These are phyloP conservation scores for Claviceps pazoutovae DNA, from an alignment of 2,329 filamentous ascomycete genomes.

Conservation along the genomic window DNA sequence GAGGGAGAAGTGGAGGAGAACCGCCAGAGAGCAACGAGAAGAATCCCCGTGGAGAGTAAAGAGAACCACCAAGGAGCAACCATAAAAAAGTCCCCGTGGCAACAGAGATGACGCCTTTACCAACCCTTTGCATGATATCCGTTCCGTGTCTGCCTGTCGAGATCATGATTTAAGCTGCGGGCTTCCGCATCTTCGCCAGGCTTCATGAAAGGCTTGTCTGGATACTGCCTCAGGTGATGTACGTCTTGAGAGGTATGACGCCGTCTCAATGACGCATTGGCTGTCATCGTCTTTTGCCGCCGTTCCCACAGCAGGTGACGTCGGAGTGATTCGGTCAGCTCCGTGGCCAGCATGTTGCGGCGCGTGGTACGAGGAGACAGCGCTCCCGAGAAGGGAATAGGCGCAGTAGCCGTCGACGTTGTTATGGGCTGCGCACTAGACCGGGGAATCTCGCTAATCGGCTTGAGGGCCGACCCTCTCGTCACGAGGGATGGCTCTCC, in stretches of 20 bases:
- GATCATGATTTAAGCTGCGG: slow-evolving; percentile 74
- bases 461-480: slow-evolving; percentile 41
- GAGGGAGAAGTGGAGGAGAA: not conserved
- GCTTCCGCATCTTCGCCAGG: slow-evolving; percentile 49
- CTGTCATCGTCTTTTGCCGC: slow-evolving; percentile 82
- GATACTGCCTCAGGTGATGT: slow-evolving; percentile 73
- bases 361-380: slow-evolving; percentile 85
- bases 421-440: slow-evolving; percentile 65
- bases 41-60: too few relatives aligned
- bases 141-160: slow-evolving; percentile 57
- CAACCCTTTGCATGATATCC: slow-evolving; percentile 31
- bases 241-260: slow-evolving; percentile 85
- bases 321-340: slow-evolving; percentile 83
- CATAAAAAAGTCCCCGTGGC: too few relatives aligned
- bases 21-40: not conserved
- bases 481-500: slow-evolving; percentile 51
- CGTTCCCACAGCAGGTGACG: slow-evolving; percentile 90
- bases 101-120: slow-evolving; percentile 13
- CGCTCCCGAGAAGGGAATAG: slow-evolving; percentile 51
- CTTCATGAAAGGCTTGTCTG: slow-evolving; percentile 49
- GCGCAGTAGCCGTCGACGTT: slow-evolving; percentile 52
- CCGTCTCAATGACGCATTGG: slow-evolving; percentile 77
- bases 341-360: slow-evolving; percentile 88
- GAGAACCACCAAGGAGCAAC: too few relatives aligned
- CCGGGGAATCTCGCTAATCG: slow-evolving; percentile 50